Percentiles rank a stretch among this genome's conserved stretches.
Conservation (phyloP, 305 asterid species). For the Solanum hybrid region DNA sequence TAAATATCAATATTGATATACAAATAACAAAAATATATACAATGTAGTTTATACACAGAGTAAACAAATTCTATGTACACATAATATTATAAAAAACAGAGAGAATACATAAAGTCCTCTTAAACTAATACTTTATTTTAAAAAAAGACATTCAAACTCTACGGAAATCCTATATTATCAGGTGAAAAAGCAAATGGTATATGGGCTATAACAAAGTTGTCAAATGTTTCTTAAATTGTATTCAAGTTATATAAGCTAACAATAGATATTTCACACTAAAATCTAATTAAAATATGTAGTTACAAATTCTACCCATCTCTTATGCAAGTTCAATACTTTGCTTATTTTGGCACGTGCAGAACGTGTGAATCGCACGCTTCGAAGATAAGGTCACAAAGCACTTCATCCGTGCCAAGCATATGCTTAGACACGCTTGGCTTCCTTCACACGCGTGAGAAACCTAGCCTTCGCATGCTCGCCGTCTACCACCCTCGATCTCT, state of each 20-base stretch:
- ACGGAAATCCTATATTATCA: background rate
- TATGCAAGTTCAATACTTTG: background rate
- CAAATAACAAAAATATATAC: background rate
- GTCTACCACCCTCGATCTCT: conserved; percentile 2
- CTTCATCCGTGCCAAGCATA: conserved; percentile 38
- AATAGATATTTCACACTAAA: background rate
- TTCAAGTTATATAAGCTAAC: background rate
- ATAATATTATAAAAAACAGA: background rate
- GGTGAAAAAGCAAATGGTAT: background rate
- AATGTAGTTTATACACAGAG: background rate
- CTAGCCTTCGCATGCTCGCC: conserved; percentile 42
- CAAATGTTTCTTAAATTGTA: background rate
- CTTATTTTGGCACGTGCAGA: conserved; percentile 31
- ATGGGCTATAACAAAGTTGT: background rate
- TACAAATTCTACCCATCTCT: background rate
- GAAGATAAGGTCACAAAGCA: conserved; percentile 52
- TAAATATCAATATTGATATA: background rate
- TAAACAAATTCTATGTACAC: background rate
- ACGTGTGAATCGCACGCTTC: conserved; percentile 68
- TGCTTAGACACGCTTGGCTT: conserved; percentile 45
- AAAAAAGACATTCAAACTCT: background rate
- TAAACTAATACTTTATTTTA: background rate
- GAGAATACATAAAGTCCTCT: background rate
- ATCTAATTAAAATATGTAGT: background rate
- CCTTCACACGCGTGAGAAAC: conserved; percentile 42